Evolutionary conservation across 2,329 filamentous ascomycete species (phyloP).

Genomic region (Geoglossum cookeanum): DNA sequence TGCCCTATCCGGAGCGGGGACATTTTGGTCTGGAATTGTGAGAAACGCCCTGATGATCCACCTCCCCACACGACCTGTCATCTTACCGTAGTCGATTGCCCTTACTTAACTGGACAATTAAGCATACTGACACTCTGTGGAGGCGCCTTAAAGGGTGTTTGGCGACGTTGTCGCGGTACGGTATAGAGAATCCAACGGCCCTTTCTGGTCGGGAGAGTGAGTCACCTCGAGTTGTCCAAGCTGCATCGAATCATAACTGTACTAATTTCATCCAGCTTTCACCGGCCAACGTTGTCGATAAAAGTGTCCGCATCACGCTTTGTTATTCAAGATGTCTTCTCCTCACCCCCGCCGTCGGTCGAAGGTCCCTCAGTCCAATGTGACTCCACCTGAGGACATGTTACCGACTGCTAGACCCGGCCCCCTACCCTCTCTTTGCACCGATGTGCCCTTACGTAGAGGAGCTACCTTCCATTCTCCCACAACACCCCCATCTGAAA

Average conservation of each 20-base stretch:
- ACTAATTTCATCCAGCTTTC: neutral
- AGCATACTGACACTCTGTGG: neutral
- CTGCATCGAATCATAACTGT: neutral
- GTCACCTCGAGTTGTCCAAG: neutral
- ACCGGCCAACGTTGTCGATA: neutral
- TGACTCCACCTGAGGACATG: conserved; percentile 2
- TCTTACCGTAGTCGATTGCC: neutral
- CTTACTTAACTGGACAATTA: neutral
- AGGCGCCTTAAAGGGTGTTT: neutral
- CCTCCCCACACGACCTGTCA: neutral
- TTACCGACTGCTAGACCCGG: neutral
- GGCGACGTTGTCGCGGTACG: neutral
- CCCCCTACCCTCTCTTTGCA: neutral
- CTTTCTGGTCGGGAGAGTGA: neutral
- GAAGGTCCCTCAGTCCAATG: neutral
- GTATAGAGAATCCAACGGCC: neutral
- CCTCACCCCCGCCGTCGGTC: conserved; percentile 1
- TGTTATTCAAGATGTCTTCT: neutral
- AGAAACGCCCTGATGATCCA: neutral
- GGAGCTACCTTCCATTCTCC: conserved; percentile 42
- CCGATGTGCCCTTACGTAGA: conserved; percentile 38
- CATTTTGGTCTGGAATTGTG: neutral
- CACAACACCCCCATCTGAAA: conserved; percentile 21
- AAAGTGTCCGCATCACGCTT: neutral
- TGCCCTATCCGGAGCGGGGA: neutral